These are phyloP conservation scores for Hansenula lynferdii DNA, from an alignment of 1,139 yeast genomes.

Conservation along the genomic window DNA sequence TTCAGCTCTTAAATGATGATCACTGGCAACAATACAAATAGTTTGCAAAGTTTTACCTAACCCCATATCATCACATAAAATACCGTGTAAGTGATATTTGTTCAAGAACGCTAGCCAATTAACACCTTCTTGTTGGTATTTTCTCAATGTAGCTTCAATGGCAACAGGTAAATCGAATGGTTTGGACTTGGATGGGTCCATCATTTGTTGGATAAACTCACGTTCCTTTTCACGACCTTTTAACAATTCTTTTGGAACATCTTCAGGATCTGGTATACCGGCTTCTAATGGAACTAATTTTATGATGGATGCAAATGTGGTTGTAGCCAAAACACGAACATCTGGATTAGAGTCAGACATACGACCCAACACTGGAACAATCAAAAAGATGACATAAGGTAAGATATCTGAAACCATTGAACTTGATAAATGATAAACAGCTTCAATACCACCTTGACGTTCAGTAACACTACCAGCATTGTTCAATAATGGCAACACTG, in stretches of 20 bases:
- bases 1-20: slow-evolving; percentile 80
- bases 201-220: slow-evolving; percentile 94
- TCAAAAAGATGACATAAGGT: slow-evolving; percentile 92
- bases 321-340: slow-evolving; percentile 86
- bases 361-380: slow-evolving; percentile 94
- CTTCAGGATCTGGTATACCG: slow-evolving; percentile 95
- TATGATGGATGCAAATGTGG: slow-evolving; percentile 94
- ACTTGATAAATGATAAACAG: slow-evolving; percentile 77
- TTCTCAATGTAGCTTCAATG: slow-evolving; percentile 88
- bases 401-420: slow-evolving; percentile 87
- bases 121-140: slow-evolving; percentile 97
- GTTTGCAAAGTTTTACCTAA: slow-evolving; percentile 96
- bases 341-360: slow-evolving; percentile 96
- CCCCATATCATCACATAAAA: slow-evolving; percentile 99
- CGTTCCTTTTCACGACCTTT: slow-evolving; percentile 92
- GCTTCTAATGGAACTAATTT: slow-evolving; percentile 96
- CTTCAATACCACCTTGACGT: slow-evolving; percentile 93
- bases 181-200: slow-evolving; percentile 93
- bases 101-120: slow-evolving; percentile 97
- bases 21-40: slow-evolving; percentile 94
- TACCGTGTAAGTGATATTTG: slow-evolving; percentile 93
- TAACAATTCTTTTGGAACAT: slow-evolving; percentile 79
- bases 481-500: slow-evolving; percentile 73
- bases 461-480: slow-evolving; percentile 73
- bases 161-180: slow-evolving; percentile 87